phyloP scores from a whole-genome alignment of 768 basidiomycete genomes.

The Rhizopogon sp. region DNA sequence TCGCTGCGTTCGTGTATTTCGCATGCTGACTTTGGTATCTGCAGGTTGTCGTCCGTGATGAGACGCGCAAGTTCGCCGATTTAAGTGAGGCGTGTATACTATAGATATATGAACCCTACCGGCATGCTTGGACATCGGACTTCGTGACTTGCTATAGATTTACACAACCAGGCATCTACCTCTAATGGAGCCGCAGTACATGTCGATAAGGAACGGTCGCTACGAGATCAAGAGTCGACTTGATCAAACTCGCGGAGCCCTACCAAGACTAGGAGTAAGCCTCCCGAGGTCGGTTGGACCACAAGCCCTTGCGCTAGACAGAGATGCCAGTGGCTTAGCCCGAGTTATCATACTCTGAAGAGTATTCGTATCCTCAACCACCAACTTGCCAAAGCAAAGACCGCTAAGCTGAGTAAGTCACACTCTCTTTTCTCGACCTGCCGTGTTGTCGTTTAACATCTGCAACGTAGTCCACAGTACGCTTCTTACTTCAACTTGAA shows the following conservation, averaged over 20 bases:
- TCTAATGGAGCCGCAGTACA: conserved; percentile 29
- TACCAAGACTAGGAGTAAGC: conserved; percentile 82
- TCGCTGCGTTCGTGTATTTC: background rate
- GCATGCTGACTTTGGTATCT: too few relatives aligned
- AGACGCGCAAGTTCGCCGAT: too few relatives aligned
- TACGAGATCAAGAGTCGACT: conserved; percentile 81
- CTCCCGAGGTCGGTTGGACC: background rate
- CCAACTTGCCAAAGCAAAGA: conserved; percentile 75
- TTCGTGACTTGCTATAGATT: background rate
- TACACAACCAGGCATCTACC: conserved; percentile 18
- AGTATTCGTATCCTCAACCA: conserved; percentile 84
- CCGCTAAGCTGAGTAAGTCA: conserved; percentile 80
- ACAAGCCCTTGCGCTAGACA: conserved; percentile 25
- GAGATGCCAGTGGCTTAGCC: conserved; percentile 81
- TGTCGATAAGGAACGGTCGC: conserved; percentile 46
- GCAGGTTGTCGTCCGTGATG: too few relatives aligned
- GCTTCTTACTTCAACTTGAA: conserved; percentile 69
- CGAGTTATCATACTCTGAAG: conserved; percentile 81
- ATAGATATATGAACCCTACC: conserved; percentile 41
- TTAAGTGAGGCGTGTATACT: too few relatives aligned
- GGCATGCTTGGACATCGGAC: conserved; percentile 17
- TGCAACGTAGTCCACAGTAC: conserved; percentile 65
- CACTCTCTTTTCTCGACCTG: background rate
- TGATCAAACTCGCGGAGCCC: conserved; percentile 81
- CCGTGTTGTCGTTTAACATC: background rate